Evolutionary conservation across 2,329 filamentous ascomycete species (phyloP), one percentile per base, ranked within the genome.

Genomic region (Trichoderma polysporum): DNA sequence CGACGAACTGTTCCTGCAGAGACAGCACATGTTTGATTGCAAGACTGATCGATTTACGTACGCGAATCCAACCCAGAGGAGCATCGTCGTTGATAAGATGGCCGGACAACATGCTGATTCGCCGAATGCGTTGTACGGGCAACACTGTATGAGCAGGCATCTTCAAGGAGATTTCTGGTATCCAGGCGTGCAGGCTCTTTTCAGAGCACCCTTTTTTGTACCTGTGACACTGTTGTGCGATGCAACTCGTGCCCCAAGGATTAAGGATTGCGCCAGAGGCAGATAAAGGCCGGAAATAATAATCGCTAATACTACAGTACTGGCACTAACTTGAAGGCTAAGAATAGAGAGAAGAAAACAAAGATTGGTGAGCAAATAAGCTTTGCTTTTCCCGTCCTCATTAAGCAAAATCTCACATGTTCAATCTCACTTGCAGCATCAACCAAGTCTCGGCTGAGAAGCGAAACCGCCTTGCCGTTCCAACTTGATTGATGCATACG

Each of bases 361-460:
- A 29, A 41, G 59, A 62, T 53, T 62, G 45, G 59, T 62, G 59
- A 62, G 59, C 59, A 62, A 63, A 53, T 63, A 52, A 62, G 59
- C 59, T 52, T 53, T 52, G 22, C 19, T 29, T 50, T 9, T 41
- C 10, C 17, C 59, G 17, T 31, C 31, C 45, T 50, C 59, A 41
- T 62, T 19, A 47, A 62, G 22, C 47, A 53, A 17, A 62, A 52
- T 37, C 57, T 52, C 59, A 62, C 59, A 62, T 62, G 59, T 35
- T 27, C 47, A 52, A 62, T 62, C 59, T 62, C 59, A 62, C 59
- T 37, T 62, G 59, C 59, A 62, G 47, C 59, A 35, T 4, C 15
- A 37, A 22, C 49, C 49, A 29, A 41, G 57, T 35, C 57, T 45
- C 25, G 35, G 53, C 35, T 57, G 53, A 19, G 25, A 27, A 61